Base-by-base conservation (phyloP, 139 green algal species). In the Pseudopediastrum boryanum region DNA sequence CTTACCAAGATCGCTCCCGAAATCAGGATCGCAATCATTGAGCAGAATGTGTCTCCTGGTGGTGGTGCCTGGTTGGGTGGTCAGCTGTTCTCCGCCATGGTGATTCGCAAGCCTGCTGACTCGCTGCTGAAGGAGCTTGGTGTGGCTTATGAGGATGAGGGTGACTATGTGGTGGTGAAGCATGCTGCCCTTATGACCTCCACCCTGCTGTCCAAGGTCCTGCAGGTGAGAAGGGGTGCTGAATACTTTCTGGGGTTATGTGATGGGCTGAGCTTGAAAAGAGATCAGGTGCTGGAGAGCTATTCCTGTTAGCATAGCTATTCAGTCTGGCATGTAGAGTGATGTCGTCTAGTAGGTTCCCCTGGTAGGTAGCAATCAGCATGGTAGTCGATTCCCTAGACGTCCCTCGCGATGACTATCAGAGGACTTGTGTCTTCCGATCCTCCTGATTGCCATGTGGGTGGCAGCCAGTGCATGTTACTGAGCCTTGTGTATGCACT, bases 111-210 rank as follows among this genome's bases (percentile, higher is more conserved):
- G 95, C 96, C 96, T 0, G 96, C 94, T 7, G 89, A 99, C 85
- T 64, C 84, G 13, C 91, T 99, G 61, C 85, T 99, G 76, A 89
- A 96, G 75, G 96, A 98, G 81, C 73, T 96, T 10, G 71, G 71
- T 19, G 71, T 97, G 13, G 72, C 88, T 35, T 99, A 94, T 71
- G 92, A 99, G 63, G 96, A 99, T 29, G 93, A 95, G 85, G 96
- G 94, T 62, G 84, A 94, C 86, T 98, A 94, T 70, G 96, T 99
- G 3, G 96, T 99, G 9, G 91, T 99, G 65, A 96, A 94, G 85
- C 96, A 99, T 79, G 96, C 96, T 66, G 93, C 96, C 31, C 90
- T 97, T 35, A 89, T 97, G 69, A 99, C 96, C n/a, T 95, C 94
- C 59, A 99, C 93, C 31, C 85, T 99, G 36, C 89, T 98, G 80